Conservation (phyloP, 208 protist genomes). For the Phytomonas serpens region DNA sequence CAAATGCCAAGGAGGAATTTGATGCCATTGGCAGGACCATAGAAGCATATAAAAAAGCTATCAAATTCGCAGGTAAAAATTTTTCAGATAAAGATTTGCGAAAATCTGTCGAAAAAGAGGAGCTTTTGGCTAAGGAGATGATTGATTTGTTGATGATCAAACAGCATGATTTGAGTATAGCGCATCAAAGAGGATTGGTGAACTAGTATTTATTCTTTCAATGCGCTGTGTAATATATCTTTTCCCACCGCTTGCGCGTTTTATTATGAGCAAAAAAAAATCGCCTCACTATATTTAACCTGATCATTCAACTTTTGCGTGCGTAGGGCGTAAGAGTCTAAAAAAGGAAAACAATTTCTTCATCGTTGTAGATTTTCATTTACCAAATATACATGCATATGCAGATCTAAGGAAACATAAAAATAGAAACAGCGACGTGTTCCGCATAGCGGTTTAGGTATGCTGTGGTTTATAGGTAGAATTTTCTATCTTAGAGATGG, state of each 20-base stretch:
- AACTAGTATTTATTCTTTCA: background rate
- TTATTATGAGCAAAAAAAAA: background rate
- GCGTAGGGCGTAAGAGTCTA: background rate
- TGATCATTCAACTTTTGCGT: background rate
- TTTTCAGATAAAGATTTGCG: conserved; percentile 14
- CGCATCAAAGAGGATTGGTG: conserved; percentile 21
- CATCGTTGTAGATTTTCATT: background rate
- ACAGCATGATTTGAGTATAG: conserved; percentile 53
- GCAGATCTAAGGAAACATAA: background rate
- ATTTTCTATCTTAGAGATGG: background rate
- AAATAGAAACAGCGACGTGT: background rate
- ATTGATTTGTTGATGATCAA: conserved; percentile 61
- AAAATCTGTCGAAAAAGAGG: conserved; percentile 34
- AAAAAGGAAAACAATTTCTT: background rate
- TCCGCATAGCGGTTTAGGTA: background rate
- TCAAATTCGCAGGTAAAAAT: conserved; percentile 60
- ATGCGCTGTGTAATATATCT: background rate
- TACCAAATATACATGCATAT: background rate
- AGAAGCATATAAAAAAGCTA: conserved; percentile 39
- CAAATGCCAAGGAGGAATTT: conserved; percentile 66
- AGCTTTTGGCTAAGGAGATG: conserved; percentile 60
- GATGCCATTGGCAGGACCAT: conserved; percentile 43
- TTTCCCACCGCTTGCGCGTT: background rate
- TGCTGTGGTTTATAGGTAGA: background rate
- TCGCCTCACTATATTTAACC: background rate